Evolutionary conservation across 1,284 basidiomycete genomes (phyloP).

Genomic region (Boletus semigastroideus): DNA sequence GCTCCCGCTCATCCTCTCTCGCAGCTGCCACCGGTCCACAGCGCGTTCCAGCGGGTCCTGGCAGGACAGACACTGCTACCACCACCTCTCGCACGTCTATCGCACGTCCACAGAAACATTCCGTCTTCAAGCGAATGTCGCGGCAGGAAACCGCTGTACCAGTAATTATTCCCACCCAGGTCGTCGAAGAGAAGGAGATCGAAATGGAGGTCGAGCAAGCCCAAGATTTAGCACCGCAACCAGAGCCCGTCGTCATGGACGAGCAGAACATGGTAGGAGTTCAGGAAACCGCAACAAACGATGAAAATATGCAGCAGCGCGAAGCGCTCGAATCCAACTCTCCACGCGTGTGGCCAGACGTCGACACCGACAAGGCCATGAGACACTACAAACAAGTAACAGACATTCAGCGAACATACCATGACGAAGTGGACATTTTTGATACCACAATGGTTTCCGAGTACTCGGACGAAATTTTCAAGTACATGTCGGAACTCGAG

Average conservation of each 20-base stretch:
- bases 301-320: constrained; percentile 44
- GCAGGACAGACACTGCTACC: constrained; percentile 43
- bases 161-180: constrained; percentile 35
- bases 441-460: constrained; percentile 99
- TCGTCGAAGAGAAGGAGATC: constrained; percentile 41
- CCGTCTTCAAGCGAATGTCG: constrained; percentile 42
- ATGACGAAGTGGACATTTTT: constrained; percentile 80
- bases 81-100: constrained; percentile 39
- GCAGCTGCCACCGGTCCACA: constrained; percentile 57
- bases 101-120: constrained; percentile 35
- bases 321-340: constrained; percentile 40
- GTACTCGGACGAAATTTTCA: constrained; percentile 96
- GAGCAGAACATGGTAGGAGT: constrained; percentile 57
- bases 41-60: constrained; percentile 64
- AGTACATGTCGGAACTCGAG: constrained; percentile 93
- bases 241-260: constrained; percentile 41
- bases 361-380: constrained; percentile 56
- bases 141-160: constrained; percentile 42
- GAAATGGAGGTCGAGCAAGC: constrained; percentile 62
- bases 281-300: constrained; percentile 40
- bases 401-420: constrained; percentile 69
- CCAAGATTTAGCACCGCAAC: constrained; percentile 31
- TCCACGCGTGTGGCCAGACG: constrained; percentile 66
- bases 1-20: constrained; percentile 58
- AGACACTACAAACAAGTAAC: constrained; percentile 61